phyloP scores from a whole-genome alignment of 352 stramenopile genomes.

The Thalassiosira exigua region DNA sequence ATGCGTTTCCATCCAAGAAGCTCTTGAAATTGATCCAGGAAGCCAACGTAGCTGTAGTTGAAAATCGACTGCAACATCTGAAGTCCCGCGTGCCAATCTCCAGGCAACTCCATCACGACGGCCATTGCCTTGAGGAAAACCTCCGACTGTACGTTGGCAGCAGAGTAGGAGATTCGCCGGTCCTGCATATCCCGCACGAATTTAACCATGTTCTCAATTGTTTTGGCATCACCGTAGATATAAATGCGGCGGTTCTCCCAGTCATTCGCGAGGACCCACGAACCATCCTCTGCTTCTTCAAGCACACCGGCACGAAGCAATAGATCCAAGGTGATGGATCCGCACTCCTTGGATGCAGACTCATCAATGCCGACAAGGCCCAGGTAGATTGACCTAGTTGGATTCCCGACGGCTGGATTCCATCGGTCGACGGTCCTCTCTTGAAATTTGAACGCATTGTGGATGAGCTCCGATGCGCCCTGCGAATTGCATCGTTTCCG shows the following conservation, averaged over 20 bases:
- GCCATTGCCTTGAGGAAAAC: background rate
- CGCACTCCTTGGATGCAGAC: background rate
- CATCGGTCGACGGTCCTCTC: background rate
- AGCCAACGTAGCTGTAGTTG: conserved; percentile 4
- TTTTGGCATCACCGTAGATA: conserved; percentile 10
- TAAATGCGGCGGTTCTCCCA: background rate
- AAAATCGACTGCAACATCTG: conserved; percentile 15
- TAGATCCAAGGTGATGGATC: conserved; percentile 3
- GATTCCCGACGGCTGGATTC: background rate
- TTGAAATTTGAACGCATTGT: background rate
- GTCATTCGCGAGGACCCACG: background rate
- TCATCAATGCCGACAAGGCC: conserved; percentile 15
- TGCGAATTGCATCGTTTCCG: background rate
- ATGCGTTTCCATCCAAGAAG: conserved; percentile 4
- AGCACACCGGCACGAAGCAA: conserved; percentile 5
- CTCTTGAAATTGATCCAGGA: conserved; percentile 8
- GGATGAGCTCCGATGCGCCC: background rate
- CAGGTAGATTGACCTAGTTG: conserved; percentile 4
- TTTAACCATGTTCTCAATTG: conserved; percentile 2
- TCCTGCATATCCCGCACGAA: background rate
- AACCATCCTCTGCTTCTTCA: background rate
- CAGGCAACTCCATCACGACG: conserved; percentile 8
- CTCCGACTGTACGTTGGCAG: background rate
- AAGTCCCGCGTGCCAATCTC: conserved; percentile 28
- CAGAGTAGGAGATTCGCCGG: background rate